Conservation (phyloP, 257 asterid genomes). For the Dorcoceras hygrometricum region DNA sequence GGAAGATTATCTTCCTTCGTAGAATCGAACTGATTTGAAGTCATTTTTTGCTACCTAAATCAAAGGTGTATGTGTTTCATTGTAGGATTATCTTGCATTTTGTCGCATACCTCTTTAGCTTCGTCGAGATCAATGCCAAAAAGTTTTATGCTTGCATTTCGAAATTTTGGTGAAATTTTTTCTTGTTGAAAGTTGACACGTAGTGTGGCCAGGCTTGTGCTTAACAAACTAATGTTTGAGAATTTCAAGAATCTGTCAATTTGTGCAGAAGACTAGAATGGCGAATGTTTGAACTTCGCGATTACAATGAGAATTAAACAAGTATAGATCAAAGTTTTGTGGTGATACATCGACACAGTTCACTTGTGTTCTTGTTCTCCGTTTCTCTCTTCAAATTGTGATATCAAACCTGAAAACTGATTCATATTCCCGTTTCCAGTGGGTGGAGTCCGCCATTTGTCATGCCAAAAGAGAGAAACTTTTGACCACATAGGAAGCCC, state of each 20-base stretch:
- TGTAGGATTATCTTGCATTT: neutral
- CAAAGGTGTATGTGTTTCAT: slow-evolving; percentile 12
- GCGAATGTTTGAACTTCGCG: neutral
- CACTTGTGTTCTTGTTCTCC: neutral
- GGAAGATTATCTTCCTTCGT: slow-evolving; percentile 25
- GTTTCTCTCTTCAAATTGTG: neutral
- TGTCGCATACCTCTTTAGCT: too few relatives aligned
- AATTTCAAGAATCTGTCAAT: neutral
- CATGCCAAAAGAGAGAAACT: slow-evolving; percentile 47
- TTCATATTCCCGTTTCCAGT: neutral
- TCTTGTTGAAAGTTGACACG: neutral
- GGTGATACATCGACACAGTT: neutral
- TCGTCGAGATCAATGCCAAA: neutral
- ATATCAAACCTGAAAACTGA: neutral
- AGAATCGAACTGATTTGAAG: slow-evolving; percentile 36
- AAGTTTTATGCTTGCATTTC: neutral
- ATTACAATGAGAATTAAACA: neutral
- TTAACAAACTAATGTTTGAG: neutral
- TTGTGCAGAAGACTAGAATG: neutral
- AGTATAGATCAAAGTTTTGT: neutral
- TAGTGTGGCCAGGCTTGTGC: neutral
- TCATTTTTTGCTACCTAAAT: slow-evolving; percentile 36
- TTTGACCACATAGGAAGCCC: slow-evolving; percentile 25
- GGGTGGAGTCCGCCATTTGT: slow-evolving; percentile 37
- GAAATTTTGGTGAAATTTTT: neutral